Conservation (phyloP, 177 flowering plant species). For the Vitis hybrid region DNA sequence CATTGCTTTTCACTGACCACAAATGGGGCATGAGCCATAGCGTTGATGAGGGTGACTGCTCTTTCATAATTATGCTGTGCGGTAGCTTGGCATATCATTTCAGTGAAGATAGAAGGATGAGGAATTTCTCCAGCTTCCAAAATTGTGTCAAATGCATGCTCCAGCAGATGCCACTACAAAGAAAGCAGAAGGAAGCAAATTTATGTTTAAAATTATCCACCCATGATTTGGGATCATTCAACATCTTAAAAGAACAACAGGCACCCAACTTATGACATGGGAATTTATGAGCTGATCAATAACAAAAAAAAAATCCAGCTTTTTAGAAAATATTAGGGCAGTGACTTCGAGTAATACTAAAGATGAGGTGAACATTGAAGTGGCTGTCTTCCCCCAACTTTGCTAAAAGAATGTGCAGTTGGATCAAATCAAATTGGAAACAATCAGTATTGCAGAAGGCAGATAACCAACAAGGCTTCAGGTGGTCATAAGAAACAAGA, state of each 20-base stretch:
- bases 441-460: background rate
- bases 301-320: background rate
- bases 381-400: background rate
- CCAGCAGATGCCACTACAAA: slow-evolving; percentile 68
- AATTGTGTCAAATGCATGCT: slow-evolving; percentile 80
- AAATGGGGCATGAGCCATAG: slow-evolving; percentile 70
- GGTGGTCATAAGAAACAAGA: background rate
- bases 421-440: background rate
- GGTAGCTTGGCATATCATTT: slow-evolving; percentile 65
- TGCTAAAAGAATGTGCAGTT: background rate
- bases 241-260: background rate
- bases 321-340: background rate
- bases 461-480: background rate
- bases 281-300: background rate
- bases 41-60: slow-evolving; percentile 49
- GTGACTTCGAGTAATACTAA: background rate
- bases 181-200: background rate
- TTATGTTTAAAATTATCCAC: background rate
- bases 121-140: slow-evolving; percentile 89
- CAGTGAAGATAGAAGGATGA: slow-evolving; percentile 48
- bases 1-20: slow-evolving; percentile 71
- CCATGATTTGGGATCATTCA: background rate
- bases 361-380: background rate
- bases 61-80: slow-evolving; percentile 42
- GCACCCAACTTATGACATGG: background rate